Percentiles rank a stretch among this genome's conserved stretches.
These are phyloP conservation scores for Pichia pseudocactophila DNA, from an alignment of 805 yeast species.

Conservation along the genomic window DNA sequence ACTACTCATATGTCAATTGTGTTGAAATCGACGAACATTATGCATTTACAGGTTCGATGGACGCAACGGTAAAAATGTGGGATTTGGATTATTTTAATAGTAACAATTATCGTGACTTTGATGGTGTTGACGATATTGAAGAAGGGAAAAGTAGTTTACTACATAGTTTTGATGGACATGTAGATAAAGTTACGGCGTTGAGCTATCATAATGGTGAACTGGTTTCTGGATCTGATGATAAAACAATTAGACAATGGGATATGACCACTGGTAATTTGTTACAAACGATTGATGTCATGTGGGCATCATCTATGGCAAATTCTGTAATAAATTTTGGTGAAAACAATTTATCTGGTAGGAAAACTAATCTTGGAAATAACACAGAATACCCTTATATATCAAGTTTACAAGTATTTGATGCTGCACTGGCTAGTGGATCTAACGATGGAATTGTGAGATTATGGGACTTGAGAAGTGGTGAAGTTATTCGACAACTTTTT, in stretches of 20 bases:
- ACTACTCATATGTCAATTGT: conserved; percentile 48
- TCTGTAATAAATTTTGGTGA: conserved; percentile 8
- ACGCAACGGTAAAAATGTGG: conserved; percentile 58
- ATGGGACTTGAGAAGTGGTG: conserved; percentile 71
- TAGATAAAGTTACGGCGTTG: conserved; percentile 58
- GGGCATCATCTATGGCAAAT: conserved; percentile 39
- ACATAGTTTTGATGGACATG: conserved; percentile 51
- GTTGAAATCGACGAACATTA: conserved; percentile 42
- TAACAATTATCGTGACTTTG: not conserved
- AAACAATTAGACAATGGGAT: conserved; percentile 74
- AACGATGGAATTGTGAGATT: conserved; percentile 66
- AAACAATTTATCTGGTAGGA: conserved; percentile 11
- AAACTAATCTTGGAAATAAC: conserved; percentile 7
- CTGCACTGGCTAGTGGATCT: conserved; percentile 73
- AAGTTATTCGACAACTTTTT: conserved; percentile 46
- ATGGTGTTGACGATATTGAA: conserved; percentile 2
- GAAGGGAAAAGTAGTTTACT: conserved; percentile 27
- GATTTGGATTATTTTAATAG: conserved; percentile 28
- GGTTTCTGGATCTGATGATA: conserved; percentile 63
- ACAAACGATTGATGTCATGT: conserved; percentile 61
- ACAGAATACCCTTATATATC: conserved; percentile 41
- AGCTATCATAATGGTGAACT: conserved; percentile 44
- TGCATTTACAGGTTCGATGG: conserved; percentile 50
- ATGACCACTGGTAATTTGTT: conserved; percentile 52
- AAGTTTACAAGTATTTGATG: conserved; percentile 62